Percentiles rank a stretch among this genome's conserved stretches.
Evolutionary conservation across 1,284 basidiomycete genomes (phyloP).

Genomic region (Trametes pubescens): DNA sequence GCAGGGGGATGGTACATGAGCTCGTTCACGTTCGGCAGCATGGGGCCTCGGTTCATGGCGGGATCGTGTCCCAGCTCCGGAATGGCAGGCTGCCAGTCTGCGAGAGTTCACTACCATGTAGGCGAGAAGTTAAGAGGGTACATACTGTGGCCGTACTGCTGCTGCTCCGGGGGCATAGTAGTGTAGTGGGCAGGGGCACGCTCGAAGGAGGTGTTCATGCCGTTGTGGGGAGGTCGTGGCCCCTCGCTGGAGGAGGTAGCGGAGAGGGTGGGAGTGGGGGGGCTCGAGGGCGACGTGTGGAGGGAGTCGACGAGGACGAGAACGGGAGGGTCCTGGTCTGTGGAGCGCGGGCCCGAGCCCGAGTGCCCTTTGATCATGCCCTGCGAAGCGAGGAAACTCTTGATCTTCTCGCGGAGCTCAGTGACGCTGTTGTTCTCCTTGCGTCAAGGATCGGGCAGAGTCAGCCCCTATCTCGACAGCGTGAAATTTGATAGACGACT

Average conservation of each 20-base stretch:
- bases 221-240: slow-evolving; percentile 45
- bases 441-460: slow-evolving; percentile 22
- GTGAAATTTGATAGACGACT: slow-evolving; percentile 4
- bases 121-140: slow-evolving; percentile 35
- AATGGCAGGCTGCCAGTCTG: slow-evolving; percentile 46
- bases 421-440: slow-evolving; percentile 75
- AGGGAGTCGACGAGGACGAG: slow-evolving; percentile 60
- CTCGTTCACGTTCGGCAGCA: slow-evolving; percentile 48
- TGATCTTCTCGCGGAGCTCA: slow-evolving; percentile 77
- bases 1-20: slow-evolving; percentile 47
- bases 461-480: slow-evolving; percentile 26
- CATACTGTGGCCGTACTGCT: slow-evolving; percentile 43
- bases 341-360: slow-evolving; percentile 63
- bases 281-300: slow-evolving; percentile 58
- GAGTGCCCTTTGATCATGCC: slow-evolving; percentile 89
- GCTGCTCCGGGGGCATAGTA: slow-evolving; percentile 39
- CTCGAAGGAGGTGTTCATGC: slow-evolving; percentile 50
- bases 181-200: slow-evolving; percentile 47
- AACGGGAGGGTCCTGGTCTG: slow-evolving; percentile 62
- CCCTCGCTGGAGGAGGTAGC: slow-evolving; percentile 51
- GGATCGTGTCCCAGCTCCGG: slow-evolving; percentile 50
- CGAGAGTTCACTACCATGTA: slow-evolving; percentile 40
- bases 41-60: slow-evolving; percentile 44
- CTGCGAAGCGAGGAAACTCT: slow-evolving; percentile 76
- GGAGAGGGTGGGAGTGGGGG: slow-evolving; percentile 61